phyloP scores from a whole-genome alignment of 2,329 filamentous ascomycete species.

The Tolypocladium paradoxum region DNA sequence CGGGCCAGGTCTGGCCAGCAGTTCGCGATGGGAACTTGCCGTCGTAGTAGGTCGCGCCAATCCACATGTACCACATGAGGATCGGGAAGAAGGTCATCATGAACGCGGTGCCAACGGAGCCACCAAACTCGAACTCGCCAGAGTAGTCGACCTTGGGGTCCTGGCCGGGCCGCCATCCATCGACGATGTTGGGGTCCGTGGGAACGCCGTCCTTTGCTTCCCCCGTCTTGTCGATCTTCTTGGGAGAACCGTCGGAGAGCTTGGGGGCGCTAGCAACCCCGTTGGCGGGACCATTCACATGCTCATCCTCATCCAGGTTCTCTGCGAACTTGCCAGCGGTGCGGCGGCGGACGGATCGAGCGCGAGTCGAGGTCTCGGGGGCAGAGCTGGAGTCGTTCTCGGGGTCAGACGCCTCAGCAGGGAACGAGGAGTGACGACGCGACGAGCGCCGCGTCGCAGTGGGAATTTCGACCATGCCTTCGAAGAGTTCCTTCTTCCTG shows the following conservation, averaged over 20 bases:
- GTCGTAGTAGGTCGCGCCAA: slow-evolving; percentile 85
- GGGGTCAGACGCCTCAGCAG: slow-evolving; percentile 31
- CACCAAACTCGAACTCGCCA: slow-evolving; percentile 73
- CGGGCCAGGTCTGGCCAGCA: slow-evolving; percentile 52
- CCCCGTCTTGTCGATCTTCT: slow-evolving; percentile 2
- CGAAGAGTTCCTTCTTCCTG: slow-evolving; percentile 51
- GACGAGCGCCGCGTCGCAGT: slow-evolving; percentile 26
- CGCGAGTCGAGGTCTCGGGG: slow-evolving; percentile 27
- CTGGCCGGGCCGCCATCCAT: slow-evolving; percentile 48
- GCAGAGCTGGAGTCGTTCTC: slow-evolving; percentile 40
- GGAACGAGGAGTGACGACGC: slow-evolving; percentile 39
- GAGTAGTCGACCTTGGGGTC: slow-evolving; percentile 55
- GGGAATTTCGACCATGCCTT: slow-evolving; percentile 51
- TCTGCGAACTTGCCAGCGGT: slow-evolving; percentile 38
- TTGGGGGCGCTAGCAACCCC: slow-evolving; percentile 17
- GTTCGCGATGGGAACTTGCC: slow-evolving; percentile 64
- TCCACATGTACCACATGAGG: slow-evolving; percentile 99
- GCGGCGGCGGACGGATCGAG: slow-evolving; percentile 31
- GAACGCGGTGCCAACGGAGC: slow-evolving; percentile 62
- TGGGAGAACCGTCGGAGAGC: slow-evolving; percentile 14
- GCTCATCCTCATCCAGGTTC: slow-evolving; percentile 35
- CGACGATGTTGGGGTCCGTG: slow-evolving; percentile 20
- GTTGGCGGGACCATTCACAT: slow-evolving; percentile 17
- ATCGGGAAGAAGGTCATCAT: slow-evolving; percentile 93
- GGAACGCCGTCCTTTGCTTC: slow-evolving; percentile 6